These are phyloP conservation scores for Simmondsia chinensis DNA, from an alignment of 148 eudicot species.

Conservation along the genomic window DNA sequence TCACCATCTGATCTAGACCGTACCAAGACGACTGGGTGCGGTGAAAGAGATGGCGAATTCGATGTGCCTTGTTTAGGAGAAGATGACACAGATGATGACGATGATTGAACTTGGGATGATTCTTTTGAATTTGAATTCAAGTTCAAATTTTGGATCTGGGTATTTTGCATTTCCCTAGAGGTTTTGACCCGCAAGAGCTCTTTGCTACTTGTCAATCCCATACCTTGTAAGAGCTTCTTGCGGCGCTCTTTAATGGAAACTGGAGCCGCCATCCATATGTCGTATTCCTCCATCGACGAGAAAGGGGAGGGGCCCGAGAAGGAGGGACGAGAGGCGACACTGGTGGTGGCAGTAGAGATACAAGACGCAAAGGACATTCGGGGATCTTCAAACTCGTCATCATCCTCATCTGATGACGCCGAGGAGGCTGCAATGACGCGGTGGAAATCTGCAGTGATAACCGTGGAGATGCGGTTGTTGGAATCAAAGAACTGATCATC, in stretches of 20 bases:
- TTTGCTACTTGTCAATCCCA: constrained; percentile 76
- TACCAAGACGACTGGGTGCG: constrained; percentile 26
- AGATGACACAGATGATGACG: neutral
- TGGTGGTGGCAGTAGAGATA: constrained; percentile 10
- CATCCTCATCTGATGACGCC: constrained; percentile 28
- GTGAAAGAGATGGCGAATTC: neutral
- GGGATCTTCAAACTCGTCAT: constrained; percentile 44
- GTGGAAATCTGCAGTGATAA: constrained; percentile 23
- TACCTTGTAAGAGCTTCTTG: constrained; percentile 53
- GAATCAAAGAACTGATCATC: constrained; percentile 75
- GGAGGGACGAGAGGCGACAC: constrained; percentile 5
- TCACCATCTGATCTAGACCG: constrained; percentile 88
- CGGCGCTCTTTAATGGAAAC: constrained; percentile 68
- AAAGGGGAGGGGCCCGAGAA: neutral
- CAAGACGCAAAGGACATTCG: constrained; percentile 59
- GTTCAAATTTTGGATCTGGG: constrained; percentile 24
- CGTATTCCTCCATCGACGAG: constrained; percentile 26
- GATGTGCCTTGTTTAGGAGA: neutral
- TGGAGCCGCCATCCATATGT: constrained; percentile 78
- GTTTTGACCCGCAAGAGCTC: constrained; percentile 34
- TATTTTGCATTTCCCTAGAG: no score
- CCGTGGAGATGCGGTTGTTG: constrained; percentile 47
- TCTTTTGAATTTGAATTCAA: neutral
- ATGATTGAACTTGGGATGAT: neutral
- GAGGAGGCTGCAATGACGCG: constrained; percentile 26